Conservation (phyloP, 2,329 filamentous ascomycete genomes). For the Cladosporium sp. region DNA sequence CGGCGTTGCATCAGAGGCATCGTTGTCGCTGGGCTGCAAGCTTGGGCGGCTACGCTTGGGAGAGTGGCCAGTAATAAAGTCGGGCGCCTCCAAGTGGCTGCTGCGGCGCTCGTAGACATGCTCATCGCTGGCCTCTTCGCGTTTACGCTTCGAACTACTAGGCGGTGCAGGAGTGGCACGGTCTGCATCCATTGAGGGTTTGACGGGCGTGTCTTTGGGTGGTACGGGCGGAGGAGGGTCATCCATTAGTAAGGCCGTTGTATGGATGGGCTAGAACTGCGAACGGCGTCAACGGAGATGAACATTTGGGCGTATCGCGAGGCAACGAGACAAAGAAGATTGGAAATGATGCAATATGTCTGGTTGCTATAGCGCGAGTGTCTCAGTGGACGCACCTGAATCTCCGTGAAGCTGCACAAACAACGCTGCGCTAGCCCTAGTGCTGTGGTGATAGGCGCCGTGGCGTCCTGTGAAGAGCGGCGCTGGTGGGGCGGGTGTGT, state of each 20-base stretch:
- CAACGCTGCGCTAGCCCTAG: constrained; percentile 1
- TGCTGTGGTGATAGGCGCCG: background rate
- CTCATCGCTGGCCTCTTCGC: constrained; percentile 21
- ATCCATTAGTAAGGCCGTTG: constrained; percentile 15
- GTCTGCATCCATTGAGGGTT: constrained; percentile 19
- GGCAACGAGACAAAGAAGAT: background rate
- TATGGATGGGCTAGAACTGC: constrained; percentile 3
- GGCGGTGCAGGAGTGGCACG: constrained; percentile 17
- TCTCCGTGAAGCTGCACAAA: constrained; percentile 13
- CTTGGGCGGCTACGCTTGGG: constrained; percentile 29
- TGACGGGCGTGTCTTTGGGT: constrained; percentile 26
- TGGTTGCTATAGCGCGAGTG: constrained; percentile 7
- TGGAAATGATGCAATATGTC: constrained; percentile 6
- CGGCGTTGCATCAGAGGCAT: constrained; percentile 21
- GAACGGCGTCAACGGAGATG: constrained; percentile 1
- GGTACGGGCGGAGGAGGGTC: constrained; percentile 28
- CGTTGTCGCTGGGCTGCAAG: constrained; percentile 18
- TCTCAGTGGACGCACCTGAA: constrained; percentile 4
- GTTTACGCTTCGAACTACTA: constrained; percentile 30
- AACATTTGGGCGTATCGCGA: background rate
- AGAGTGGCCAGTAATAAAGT: constrained; percentile 20
- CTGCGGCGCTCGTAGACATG: constrained; percentile 18
- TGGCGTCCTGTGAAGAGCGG: constrained; percentile 2
- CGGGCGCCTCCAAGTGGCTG: constrained; percentile 18
- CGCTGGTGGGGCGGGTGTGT: background rate